Conservation (phyloP, 2,329 filamentous ascomycete species). For the Exophiala spinifera region DNA sequence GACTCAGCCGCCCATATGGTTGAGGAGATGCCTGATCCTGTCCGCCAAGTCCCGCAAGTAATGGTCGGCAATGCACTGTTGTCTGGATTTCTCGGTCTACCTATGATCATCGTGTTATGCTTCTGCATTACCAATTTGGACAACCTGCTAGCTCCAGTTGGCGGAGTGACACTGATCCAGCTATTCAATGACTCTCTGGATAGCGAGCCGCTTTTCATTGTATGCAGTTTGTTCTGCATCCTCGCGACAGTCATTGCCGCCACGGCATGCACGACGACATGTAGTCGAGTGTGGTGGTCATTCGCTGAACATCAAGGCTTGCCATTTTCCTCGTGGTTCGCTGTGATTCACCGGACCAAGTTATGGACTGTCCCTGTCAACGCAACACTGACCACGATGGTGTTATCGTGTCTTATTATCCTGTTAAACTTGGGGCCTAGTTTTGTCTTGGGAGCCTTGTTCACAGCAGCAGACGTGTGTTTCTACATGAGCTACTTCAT, state of each 20-base stretch:
- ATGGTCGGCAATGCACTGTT: slow-evolving; percentile 2
- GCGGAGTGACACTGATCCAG: too few species aligned
- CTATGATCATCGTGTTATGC: slow-evolving; percentile 4
- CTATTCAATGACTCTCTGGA: too few species aligned
- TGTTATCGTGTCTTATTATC: too few species aligned
- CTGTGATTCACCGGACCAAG: too few species aligned
- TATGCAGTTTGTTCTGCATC: background rate
- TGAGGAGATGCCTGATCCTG: slow-evolving; percentile 10
- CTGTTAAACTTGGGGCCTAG: too few species aligned
- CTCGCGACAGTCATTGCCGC: background rate
- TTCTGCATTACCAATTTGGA: too few species aligned
- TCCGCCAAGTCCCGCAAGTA: slow-evolving; percentile 5
- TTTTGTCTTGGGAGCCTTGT: background rate
- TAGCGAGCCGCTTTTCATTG: too few species aligned
- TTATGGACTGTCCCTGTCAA: too few species aligned
- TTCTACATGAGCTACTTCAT: slow-evolving; percentile 5
- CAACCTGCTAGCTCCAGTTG: too few species aligned
- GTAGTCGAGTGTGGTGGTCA: slow-evolving; percentile 1
- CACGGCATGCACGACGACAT: background rate
- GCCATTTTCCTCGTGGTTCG: background rate
- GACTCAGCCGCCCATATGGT: slow-evolving; percentile 11
- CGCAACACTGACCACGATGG: too few species aligned
- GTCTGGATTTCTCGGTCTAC: slow-evolving; percentile 5
- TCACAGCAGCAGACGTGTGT: background rate
- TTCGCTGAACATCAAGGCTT: background rate